phyloP scores from a whole-genome alignment of 495 filamentous ascomycete species.

The Mytilinidion resinicola region DNA sequence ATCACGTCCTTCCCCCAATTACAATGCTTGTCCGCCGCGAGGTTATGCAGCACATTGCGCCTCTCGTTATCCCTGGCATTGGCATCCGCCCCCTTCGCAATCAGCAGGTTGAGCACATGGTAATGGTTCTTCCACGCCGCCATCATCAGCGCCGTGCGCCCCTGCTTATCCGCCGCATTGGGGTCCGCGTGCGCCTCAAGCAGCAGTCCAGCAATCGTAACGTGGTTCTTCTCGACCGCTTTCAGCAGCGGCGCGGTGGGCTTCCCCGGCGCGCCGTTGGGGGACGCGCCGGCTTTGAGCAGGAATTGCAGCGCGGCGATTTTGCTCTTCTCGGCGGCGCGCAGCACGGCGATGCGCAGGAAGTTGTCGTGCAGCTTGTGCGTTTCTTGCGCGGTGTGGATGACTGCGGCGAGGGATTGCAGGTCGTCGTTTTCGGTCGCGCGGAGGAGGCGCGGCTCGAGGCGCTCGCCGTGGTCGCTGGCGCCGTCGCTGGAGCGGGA shows the following conservation, averaged over 20 bases:
- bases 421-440: constrained; percentile 44
- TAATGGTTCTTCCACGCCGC: constrained; percentile 53
- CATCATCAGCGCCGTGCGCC: constrained; percentile 52
- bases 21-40: constrained; percentile 50
- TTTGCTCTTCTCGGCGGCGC: constrained; percentile 46
- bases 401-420: constrained; percentile 35
- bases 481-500: constrained; percentile 27
- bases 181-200: constrained; percentile 41
- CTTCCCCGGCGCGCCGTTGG: constrained; percentile 40
- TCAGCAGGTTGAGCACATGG: constrained; percentile 45
- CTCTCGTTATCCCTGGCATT: constrained; percentile 40
- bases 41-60: constrained; percentile 48
- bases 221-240: constrained; percentile 48
- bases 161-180: constrained; percentile 43
- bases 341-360: constrained; percentile 47
- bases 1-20: constrained; percentile 50
- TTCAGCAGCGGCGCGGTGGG: constrained; percentile 43
- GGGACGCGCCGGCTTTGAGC: constrained; percentile 40
- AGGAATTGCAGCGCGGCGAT: constrained; percentile 42
- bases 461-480: constrained; percentile 34
- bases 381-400: constrained; percentile 39
- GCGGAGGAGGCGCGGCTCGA: constrained; percentile 49
- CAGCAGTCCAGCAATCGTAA: constrained; percentile 41
- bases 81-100: constrained; percentile 37
- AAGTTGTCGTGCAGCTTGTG: constrained; percentile 46